Base-by-base conservation (phyloP, 495 filamentous ascomycete species). In the Penicillium subrubescens region DNA sequence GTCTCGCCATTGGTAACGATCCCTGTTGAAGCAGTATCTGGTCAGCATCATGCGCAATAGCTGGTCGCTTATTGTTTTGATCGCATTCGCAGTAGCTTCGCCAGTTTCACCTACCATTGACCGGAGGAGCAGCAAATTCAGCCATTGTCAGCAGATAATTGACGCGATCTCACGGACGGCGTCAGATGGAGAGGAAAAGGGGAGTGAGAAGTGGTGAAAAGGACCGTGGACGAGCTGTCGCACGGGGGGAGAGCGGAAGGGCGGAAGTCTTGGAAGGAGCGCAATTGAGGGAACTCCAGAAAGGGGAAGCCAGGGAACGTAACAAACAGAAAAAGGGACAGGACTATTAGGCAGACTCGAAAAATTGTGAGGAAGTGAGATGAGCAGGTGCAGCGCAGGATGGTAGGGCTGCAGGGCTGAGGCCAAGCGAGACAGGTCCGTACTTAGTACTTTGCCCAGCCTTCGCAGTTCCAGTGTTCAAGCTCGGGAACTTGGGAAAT, bases 321-420 rank as follows among this genome's bases (percentile, higher is more conserved):
- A 29, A 19, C 4, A 31, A 1, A 25, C n/a, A 23, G n/a, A 8
- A 59, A 27, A 56, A 55, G 41, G 27, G 27, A 19, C 41, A 37
- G 10, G 12, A 33, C 39, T 51, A 60, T 54, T 65, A 56, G 57
- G 55, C 60, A 65, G 62, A 52, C 57, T 53, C 19, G 15, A 33
- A 53, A 41, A 23, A 14, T 10, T 17, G 15, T 23, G 55, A 41
- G 39, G 0, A 34, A n/a, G 23, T 25, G 44, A 48, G 21, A 12
- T 2, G 19, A 7, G 44, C 44, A 44, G 5, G n/a, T 21, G 43
- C 43, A 21, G 43, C 7, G 33, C 59, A 46, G 35, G 35, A 64
- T 44, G 56, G 59, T 67, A 72, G 68, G 68, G 68, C 68, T 73
- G 51, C 71, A 73, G 68, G 71, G 71, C 71, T 72, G 67, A 61